Conservation (phyloP, 192 early-diverging fungal species). For the Coemansia sp. region DNA sequence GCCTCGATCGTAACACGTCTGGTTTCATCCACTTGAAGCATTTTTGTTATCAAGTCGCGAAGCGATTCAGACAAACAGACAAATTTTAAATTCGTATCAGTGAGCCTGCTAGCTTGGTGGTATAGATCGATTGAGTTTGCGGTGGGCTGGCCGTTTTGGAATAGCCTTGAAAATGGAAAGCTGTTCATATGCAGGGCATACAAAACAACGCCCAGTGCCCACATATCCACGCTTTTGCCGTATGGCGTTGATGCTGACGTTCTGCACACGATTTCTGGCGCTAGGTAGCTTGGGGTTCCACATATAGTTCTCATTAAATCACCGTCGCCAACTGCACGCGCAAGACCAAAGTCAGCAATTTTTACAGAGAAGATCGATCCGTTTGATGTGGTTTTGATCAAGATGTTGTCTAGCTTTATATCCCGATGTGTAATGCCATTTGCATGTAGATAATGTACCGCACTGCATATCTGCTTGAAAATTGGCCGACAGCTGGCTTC, state of each 20-base stretch:
- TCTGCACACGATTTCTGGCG: slow-evolving; percentile 54
- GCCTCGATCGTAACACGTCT: slow-evolving; percentile 31
- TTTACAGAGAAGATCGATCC: slow-evolving; percentile 29
- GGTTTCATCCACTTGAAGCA: slow-evolving; percentile 36
- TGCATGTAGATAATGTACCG: slow-evolving; percentile 76
- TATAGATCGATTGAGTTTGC: slow-evolving; percentile 28
- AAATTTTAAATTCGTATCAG: slow-evolving; percentile 20
- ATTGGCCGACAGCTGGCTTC: slow-evolving; percentile 44
- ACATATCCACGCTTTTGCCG: slow-evolving; percentile 50
- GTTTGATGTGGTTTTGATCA: slow-evolving; percentile 27
- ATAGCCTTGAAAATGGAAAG: slow-evolving; percentile 42
- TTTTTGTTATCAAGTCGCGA: slow-evolving; percentile 23
- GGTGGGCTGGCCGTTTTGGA: slow-evolving; percentile 13
- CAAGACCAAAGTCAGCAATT: slow-evolving; percentile 73
- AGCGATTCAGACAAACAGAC: slow-evolving; percentile 21
- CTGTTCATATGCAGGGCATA: slow-evolving; percentile 46
- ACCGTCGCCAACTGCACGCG: slow-evolving; percentile 46
- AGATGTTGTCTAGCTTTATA: slow-evolving; percentile 83
- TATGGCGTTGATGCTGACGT: slow-evolving; percentile 38
- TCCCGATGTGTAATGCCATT: slow-evolving; percentile 91
- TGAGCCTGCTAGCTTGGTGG: slow-evolving; percentile 22
- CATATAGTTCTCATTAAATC: slow-evolving; percentile 56
- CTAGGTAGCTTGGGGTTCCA: slow-evolving; percentile 60
- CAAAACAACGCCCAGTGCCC: slow-evolving; percentile 53
- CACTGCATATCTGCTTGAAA: slow-evolving; percentile 50